Conservation (phyloP, 2,329 filamentous ascomycete species). For the Cladosporium sp. region DNA sequence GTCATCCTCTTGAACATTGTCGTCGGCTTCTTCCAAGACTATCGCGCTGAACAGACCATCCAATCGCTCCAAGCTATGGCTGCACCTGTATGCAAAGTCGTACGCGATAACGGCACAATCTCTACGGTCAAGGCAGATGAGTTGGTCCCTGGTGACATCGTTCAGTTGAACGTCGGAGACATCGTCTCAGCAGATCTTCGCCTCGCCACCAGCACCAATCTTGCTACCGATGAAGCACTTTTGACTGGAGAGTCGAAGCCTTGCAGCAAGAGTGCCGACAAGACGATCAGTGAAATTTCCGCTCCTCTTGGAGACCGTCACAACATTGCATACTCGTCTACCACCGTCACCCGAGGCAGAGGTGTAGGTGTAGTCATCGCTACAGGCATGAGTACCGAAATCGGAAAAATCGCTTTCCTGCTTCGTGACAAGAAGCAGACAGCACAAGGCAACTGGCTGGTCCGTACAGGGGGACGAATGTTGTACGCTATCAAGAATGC, state of each 20-base stretch:
- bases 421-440: conserved; percentile 37
- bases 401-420: conserved; percentile 63
- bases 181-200: conserved; percentile 68
- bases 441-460: conserved; percentile 23
- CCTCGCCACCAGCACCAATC: conserved; percentile 67
- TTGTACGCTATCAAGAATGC: conserved; percentile 56
- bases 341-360: conserved; percentile 64
- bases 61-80: conserved; percentile 58
- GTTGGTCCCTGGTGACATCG: conserved; percentile 68
- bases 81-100: conserved; percentile 57
- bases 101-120: conserved; percentile 56
- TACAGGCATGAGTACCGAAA: conserved; percentile 67
- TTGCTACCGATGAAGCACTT: conserved; percentile 73
- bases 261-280: conserved; percentile 35
- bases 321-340: conserved; percentile 67
- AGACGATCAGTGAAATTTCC: conserved; percentile 38
- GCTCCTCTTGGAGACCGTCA: conserved; percentile 62
- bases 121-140: conserved; percentile 57
- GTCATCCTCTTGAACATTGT: conserved; percentile 62
- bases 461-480: conserved; percentile 38
- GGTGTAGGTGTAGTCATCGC: conserved; percentile 59
- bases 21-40: conserved; percentile 63
- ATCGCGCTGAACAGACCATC: conserved; percentile 62
- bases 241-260: conserved; percentile 70
- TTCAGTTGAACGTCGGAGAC: conserved; percentile 64